Conservation (phyloP, 2,329 filamentous ascomycete species). For the Cytospora schulzeri region DNA sequence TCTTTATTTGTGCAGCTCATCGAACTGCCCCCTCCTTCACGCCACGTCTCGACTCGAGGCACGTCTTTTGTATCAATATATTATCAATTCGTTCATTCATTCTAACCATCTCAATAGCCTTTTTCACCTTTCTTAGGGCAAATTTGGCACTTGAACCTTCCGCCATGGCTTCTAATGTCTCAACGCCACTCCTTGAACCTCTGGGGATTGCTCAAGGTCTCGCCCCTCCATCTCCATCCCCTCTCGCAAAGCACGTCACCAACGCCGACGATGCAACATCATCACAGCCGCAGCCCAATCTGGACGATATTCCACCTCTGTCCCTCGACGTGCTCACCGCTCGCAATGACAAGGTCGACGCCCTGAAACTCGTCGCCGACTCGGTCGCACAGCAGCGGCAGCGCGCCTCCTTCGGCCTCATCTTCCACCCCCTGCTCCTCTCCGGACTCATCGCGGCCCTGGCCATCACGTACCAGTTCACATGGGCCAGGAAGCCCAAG, state of each 20-base stretch:
- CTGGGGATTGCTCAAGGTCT: conserved; percentile 16
- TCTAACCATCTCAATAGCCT: conserved; percentile 57
- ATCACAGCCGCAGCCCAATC: conserved; percentile 35
- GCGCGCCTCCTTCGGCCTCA: conserved; percentile 61
- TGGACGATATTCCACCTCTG: conserved; percentile 63
- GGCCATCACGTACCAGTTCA: conserved; percentile 48
- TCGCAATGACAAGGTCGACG: conserved; percentile 64
- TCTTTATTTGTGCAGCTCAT: neutral
- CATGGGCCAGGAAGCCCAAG: conserved; percentile 41
- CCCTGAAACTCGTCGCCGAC: conserved; percentile 75
- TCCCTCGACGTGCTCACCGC: conserved; percentile 59
- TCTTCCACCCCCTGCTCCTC: conserved; percentile 63
- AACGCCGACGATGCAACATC: conserved; percentile 38
- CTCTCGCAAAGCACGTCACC: conserved; percentile 35
- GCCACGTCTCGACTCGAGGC: neutral
- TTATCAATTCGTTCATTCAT: neutral
- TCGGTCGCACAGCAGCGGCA: conserved; percentile 82
- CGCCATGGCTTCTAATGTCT: conserved; percentile 63
- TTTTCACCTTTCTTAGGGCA: conserved; percentile 79
- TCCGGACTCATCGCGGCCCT: conserved; percentile 49
- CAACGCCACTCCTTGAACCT: conserved; percentile 65
- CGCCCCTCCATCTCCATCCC: conserved; percentile 41
- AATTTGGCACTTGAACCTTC: conserved; percentile 72
- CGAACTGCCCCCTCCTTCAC: neutral
- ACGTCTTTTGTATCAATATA: neutral